A percentile compares a stretch with the other conserved stretches of the same genome.
Conservation (phyloP, 192 early-diverging fungal genomes). For the Backusella westeae region DNA sequence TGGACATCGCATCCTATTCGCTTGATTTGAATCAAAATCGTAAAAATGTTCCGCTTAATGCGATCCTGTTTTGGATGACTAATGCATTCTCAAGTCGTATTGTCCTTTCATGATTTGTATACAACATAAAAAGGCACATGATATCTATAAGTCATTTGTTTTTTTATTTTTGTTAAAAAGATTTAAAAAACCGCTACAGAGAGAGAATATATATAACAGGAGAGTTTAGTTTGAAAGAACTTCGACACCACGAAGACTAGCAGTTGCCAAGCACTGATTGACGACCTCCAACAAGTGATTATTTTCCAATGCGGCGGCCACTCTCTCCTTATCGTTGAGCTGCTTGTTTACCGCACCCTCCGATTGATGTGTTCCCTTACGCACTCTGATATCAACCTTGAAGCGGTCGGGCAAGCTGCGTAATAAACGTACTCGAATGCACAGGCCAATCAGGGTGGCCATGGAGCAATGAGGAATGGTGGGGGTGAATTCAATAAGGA, state of each 20-base stretch:
- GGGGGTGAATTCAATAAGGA: conserved; percentile 89
- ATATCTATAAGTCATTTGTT: too few species aligned
- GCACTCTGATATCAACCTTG: conserved; percentile 91
- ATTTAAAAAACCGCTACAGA: not conserved
- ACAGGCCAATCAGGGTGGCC: conserved; percentile 97
- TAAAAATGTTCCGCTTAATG: too few species aligned
- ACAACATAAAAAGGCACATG: not conserved
- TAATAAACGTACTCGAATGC: conserved; percentile 91
- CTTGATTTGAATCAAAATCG: too few species aligned
- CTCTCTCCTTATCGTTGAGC: conserved; percentile 98
- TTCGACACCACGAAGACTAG: conserved; percentile 29
- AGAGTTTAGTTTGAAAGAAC: not conserved
- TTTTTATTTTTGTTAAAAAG: not conserved
- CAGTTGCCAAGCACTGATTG: conserved; percentile 82
- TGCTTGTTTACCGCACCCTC: conserved; percentile 97
- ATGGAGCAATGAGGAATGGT: conserved; percentile 99
- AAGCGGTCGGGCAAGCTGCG: conserved; percentile 85
- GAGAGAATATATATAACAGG: not conserved
- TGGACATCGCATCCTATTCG: too few species aligned
- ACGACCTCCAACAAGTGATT: conserved; percentile 91
- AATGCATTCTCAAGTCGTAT: too few species aligned
- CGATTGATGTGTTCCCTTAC: conserved; percentile 93
- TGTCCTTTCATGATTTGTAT: not conserved
- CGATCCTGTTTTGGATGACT: too few species aligned
- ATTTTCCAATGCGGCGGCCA: conserved; percentile 97